phyloP scores from a whole-genome alignment of 1,284 basidiomycete genomes.

The Waitea zeae region DNA sequence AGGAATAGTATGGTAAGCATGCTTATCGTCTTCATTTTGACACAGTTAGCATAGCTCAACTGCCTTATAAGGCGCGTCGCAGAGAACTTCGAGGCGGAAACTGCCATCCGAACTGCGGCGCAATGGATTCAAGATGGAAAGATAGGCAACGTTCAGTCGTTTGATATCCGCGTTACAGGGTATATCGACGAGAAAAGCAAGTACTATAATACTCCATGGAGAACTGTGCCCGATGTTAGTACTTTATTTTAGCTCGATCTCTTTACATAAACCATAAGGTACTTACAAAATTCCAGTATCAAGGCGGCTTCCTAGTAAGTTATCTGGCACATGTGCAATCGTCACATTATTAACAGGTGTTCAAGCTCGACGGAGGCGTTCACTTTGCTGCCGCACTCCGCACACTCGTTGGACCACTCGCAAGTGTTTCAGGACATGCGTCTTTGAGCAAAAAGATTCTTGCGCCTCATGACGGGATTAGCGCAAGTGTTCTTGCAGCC shows the following conservation, averaged over 20 bases:
- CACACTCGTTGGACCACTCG: slow-evolving; percentile 32
- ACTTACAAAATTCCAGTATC: slow-evolving; percentile 31
- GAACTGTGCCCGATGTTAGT: slow-evolving; percentile 63
- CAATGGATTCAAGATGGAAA: slow-evolving; percentile 34
- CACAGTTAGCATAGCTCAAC: neutral
- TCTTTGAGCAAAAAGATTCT: slow-evolving; percentile 55
- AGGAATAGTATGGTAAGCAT: slow-evolving; percentile 54
- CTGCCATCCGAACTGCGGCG: slow-evolving; percentile 33
- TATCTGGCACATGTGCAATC: slow-evolving; percentile 4
- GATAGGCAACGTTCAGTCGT: slow-evolving; percentile 48
- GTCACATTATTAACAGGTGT: slow-evolving; percentile 6
- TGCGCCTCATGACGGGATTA: slow-evolving; percentile 60
- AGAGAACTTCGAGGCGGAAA: slow-evolving; percentile 69
- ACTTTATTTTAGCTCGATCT: slow-evolving; percentile 2
- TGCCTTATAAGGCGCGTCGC: slow-evolving; percentile 39
- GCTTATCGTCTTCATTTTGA: too few relatives aligned
- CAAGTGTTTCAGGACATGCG: slow-evolving; percentile 42
- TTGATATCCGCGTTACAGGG: slow-evolving; percentile 36
- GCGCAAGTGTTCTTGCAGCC: slow-evolving; percentile 30
- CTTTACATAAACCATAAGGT: neutral
- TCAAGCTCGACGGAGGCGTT: slow-evolving; percentile 51
- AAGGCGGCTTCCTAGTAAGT: slow-evolving; percentile 63
- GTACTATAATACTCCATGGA: slow-evolving; percentile 72
- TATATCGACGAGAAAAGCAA: slow-evolving; percentile 44
- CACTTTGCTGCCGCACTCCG: slow-evolving; percentile 49